Percentiles rank a stretch among this genome's conserved stretches.
phyloP scores from a whole-genome alignment of 345 rosid genomes.

The Pistacia vera region DNA sequence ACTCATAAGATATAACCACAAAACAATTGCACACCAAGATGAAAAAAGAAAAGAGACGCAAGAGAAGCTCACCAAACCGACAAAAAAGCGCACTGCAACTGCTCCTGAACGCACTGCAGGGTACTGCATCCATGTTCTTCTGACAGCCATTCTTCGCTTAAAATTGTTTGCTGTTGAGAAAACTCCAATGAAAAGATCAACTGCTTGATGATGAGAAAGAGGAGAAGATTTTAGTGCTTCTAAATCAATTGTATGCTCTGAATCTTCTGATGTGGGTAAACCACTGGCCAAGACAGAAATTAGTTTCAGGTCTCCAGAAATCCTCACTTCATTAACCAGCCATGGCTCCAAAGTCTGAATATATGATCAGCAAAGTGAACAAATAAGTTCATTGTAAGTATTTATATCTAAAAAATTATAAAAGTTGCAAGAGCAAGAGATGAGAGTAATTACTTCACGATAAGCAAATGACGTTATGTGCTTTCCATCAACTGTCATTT shows the following conservation, averaged over 20 bases:
- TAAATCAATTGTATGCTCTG: conserved; percentile 70
- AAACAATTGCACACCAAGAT: neutral
- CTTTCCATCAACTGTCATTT: conserved; percentile 96
- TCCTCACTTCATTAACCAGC: conserved; percentile 87
- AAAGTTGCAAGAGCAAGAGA: conserved; percentile 11
- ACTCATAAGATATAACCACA: neutral
- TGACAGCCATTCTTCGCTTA: conserved; percentile 92
- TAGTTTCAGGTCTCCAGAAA: conserved; percentile 75
- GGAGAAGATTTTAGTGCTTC: conserved; percentile 68
- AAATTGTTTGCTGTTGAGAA: conserved; percentile 97
- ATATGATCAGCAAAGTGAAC: conserved; percentile 26
- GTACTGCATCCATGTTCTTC: conserved; percentile 99
- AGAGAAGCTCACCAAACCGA: conserved; percentile 81
- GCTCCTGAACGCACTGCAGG: conserved; percentile 71
- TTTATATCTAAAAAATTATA: conserved; percentile 4
- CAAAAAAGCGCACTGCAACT: conserved; percentile 93
- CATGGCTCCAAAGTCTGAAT: conserved; percentile 94
- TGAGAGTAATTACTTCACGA: conserved; percentile 70
- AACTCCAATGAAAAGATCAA: conserved; percentile 89
- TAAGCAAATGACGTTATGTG: conserved; percentile 92
- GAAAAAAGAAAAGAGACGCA: neutral
- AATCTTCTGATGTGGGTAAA: conserved; percentile 89
- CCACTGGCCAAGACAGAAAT: conserved; percentile 84
- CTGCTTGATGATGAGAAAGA: conserved; percentile 50
- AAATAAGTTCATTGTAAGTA: conserved; percentile 15